Conservation (phyloP, 2,329 filamentous ascomycete genomes). For the Ophiostoma australiae region DNA sequence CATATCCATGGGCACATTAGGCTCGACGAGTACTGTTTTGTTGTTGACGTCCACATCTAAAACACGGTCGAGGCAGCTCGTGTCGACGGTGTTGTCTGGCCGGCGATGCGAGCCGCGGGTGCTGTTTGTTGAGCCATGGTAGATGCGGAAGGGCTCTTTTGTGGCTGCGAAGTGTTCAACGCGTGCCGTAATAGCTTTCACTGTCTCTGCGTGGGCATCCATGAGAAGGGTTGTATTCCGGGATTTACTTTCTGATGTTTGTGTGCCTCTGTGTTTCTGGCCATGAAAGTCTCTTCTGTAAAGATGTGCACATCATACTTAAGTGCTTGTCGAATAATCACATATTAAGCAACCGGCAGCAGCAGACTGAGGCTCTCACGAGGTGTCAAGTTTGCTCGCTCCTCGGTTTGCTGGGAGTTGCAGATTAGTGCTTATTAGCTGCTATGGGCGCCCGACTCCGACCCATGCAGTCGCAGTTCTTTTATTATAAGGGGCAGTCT, state of each 20-base stretch:
- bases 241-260: neutral
- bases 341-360: no score
- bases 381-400: no score
- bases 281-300: no score
- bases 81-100: conserved; percentile 58
- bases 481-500: no score
- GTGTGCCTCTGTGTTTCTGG: neutral
- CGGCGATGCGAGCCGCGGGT: conserved; percentile 55
- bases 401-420: no score
- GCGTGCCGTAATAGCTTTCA: neutral
- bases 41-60: conserved; percentile 51
- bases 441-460: no score
- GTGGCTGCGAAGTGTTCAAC: conserved; percentile 42
- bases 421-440: no score
- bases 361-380: no score
- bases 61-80: conserved; percentile 58
- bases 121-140: conserved; percentile 72
- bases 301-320: no score
- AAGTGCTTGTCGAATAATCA: no score
- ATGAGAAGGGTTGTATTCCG: neutral
- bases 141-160: conserved; percentile 62
- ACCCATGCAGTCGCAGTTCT: no score
- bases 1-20: conserved; percentile 64
- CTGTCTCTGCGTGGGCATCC: neutral
- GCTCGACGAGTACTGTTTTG: conserved; percentile 58